These are phyloP conservation scores for Kockiozyma suomiensis DNA, from an alignment of 805 yeast genomes.

Conservation along the genomic window DNA sequence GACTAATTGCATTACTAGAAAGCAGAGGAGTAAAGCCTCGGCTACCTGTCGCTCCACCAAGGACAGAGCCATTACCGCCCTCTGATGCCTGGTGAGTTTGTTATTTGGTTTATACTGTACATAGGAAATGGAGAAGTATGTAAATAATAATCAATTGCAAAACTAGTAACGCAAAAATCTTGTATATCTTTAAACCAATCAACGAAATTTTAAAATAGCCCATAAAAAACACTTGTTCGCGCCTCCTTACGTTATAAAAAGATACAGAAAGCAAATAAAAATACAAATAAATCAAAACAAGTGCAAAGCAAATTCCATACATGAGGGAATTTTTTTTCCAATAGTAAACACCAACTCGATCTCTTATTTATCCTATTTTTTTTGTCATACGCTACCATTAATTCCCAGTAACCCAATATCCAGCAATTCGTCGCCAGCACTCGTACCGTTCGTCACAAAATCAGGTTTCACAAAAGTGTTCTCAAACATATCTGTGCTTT, in stretches of 20 bases:
- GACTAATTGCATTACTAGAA: not conserved
- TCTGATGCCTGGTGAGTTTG: slow-evolving; percentile 5
- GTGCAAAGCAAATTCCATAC: not conserved
- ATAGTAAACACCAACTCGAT: not conserved
- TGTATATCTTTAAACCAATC: not conserved
- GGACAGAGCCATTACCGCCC: slow-evolving; percentile 3
- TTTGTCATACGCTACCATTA: not conserved
- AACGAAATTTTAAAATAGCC: not conserved
- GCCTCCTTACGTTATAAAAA: not conserved
- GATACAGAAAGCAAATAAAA: not conserved
- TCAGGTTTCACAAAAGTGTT: slow-evolving; percentile 8
- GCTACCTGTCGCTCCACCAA: not conserved
- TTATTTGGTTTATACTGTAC: not conserved
- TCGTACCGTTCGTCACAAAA: not conserved
- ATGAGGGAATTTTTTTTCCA: not conserved
- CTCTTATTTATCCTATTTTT: too few relatives aligned
- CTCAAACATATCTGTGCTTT: slow-evolving; percentile 1
- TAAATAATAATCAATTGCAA: not conserved
- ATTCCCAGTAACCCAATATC: slow-evolving; percentile 13
- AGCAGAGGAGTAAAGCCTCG: not conserved
- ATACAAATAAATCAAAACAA: not conserved
- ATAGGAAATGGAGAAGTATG: not conserved
- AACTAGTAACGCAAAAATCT: not conserved
- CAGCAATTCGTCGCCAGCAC: slow-evolving; percentile 12
- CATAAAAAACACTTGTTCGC: not conserved